Percentiles rank a stretch among this genome's conserved stretches.
Evolutionary conservation across 23 red algal species (phyloP).

Genomic region (Gracilariopsis chorda): DNA sequence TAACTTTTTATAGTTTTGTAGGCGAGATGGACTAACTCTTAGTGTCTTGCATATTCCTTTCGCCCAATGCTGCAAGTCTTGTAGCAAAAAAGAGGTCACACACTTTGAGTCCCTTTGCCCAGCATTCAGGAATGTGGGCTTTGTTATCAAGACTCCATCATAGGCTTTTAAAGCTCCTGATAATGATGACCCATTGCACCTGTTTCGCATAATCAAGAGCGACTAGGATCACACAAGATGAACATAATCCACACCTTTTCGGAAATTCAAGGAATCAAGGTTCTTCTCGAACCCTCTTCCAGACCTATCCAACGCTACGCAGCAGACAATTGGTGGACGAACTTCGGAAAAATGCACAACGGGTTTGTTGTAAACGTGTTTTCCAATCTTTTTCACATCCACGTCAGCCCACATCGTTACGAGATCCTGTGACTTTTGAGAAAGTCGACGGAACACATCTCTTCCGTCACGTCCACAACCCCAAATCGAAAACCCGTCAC

Average conservation of each 20-base stretch:
- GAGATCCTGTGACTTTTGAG: background rate
- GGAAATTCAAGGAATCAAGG: slow-evolving; percentile 9
- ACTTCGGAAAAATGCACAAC: slow-evolving; percentile 38
- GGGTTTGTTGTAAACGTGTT: slow-evolving; percentile 2
- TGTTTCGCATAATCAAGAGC: too few relatives aligned
- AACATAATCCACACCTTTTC: slow-evolving; percentile 17
- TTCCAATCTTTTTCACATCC: slow-evolving; percentile 62
- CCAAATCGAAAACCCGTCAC: slow-evolving; percentile 60
- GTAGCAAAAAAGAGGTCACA: too few relatives aligned
- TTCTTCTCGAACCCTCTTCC: slow-evolving; percentile 29
- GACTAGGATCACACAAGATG: slow-evolving; percentile 47
- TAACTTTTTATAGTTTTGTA: too few relatives aligned
- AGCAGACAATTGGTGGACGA: slow-evolving; percentile 14
- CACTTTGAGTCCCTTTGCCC: too few relatives aligned
- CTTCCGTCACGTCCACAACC: slow-evolving; percentile 63
- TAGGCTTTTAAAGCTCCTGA: too few relatives aligned
- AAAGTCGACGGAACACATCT: slow-evolving; percentile 43
- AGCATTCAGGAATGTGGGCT: too few relatives aligned
- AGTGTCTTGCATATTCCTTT: too few relatives aligned
- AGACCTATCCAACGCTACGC: slow-evolving; percentile 47
- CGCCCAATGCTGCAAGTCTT: too few relatives aligned
- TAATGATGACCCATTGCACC: too few relatives aligned
- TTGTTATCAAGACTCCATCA: too few relatives aligned
- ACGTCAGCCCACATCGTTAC: slow-evolving; percentile 65
- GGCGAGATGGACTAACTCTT: too few relatives aligned